Evolutionary conservation across 371 early-diverging fungal genomes (phyloP).

Genomic region (Rhizopus arrhizus): DNA sequence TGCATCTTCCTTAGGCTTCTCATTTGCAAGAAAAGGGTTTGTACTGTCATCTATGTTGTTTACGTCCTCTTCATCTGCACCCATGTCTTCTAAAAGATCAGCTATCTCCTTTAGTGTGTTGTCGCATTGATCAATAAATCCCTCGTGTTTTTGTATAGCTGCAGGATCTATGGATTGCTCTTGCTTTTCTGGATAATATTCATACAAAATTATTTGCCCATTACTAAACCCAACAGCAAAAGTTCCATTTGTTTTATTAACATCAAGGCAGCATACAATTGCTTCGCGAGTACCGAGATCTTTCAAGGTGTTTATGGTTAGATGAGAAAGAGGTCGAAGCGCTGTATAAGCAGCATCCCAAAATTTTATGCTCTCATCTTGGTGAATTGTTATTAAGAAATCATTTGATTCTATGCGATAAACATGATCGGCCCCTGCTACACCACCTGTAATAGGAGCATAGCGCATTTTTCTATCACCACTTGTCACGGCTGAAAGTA

Average conservation of each 20-base stretch:
- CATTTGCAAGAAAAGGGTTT: constrained; percentile 1
- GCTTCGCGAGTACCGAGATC: constrained; percentile 16
- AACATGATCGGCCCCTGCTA: constrained; percentile 43
- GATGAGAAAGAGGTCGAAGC: constrained; percentile 50
- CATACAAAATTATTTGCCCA: constrained; percentile 32
- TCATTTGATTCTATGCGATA: constrained; percentile 51
- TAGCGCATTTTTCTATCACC: constrained; percentile 26
- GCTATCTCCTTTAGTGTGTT: constrained; percentile 42
- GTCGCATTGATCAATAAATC: constrained; percentile 36
- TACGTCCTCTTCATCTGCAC: constrained; percentile 9
- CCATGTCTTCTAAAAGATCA: constrained; percentile 43
- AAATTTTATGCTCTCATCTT: constrained; percentile 46
- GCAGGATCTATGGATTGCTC: background rate
- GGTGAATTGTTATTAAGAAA: constrained; percentile 54
- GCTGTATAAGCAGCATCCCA: constrained; percentile 61
- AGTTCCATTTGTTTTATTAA: constrained; percentile 36
- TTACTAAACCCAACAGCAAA: constrained; percentile 47
- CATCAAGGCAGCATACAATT: constrained; percentile 39
- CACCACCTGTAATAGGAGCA: constrained; percentile 55
- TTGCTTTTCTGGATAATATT: constrained; percentile 13
- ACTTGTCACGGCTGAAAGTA: constrained; percentile 17
- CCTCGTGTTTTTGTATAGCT: constrained; percentile 15
- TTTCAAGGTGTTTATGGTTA: constrained; percentile 35
- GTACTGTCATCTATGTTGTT: background rate
- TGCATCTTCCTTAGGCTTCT: background rate